Conservation (phyloP, 768 basidiomycete species). For the Russula sp. region DNA sequence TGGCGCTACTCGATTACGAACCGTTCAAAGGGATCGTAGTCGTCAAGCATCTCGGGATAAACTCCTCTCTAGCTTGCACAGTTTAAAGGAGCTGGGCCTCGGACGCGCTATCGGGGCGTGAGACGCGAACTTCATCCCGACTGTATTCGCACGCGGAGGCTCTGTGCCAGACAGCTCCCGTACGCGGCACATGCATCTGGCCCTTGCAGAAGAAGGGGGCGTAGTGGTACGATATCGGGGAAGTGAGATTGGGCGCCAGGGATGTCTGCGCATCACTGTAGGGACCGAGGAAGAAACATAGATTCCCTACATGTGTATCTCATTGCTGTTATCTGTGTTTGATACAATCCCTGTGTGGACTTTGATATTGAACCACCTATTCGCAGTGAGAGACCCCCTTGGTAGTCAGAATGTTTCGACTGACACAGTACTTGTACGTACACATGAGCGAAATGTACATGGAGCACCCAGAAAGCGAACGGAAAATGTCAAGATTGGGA, state of each 20-base stretch:
- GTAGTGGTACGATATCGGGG: conserved; percentile 93
- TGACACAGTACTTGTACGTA: no score
- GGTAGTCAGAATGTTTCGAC: no score
- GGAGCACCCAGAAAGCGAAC: no score
- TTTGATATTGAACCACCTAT: no score
- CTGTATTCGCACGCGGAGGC: conserved; percentile 54
- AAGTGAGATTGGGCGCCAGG: conserved; percentile 77
- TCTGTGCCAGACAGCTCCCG: conserved; percentile 55
- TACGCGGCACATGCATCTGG: conserved; percentile 66
- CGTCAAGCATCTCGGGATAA: conserved; percentile 57
- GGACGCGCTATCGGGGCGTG: conserved; percentile 74
- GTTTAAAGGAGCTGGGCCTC: conserved; percentile 51
- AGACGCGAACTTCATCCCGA: conserved; percentile 87
- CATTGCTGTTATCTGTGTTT: no score
- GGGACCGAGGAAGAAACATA: conserved; percentile 75
- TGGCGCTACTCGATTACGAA: conserved; percentile 68
- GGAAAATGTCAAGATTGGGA: no score
- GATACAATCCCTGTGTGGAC: no score
- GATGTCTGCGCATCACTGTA: conserved; percentile 85
- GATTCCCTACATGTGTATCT: background rate
- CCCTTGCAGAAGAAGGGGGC: conserved; percentile 77
- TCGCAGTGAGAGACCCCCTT: no score
- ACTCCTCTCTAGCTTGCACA: conserved; percentile 51
- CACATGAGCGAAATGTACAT: no score
- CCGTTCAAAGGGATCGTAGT: conserved; percentile 88